A percentile compares a stretch with the other conserved stretches of the same genome.
Evolutionary conservation across 2,329 filamentous ascomycete genomes (phyloP).

Genomic region (Alternaria sp.): DNA sequence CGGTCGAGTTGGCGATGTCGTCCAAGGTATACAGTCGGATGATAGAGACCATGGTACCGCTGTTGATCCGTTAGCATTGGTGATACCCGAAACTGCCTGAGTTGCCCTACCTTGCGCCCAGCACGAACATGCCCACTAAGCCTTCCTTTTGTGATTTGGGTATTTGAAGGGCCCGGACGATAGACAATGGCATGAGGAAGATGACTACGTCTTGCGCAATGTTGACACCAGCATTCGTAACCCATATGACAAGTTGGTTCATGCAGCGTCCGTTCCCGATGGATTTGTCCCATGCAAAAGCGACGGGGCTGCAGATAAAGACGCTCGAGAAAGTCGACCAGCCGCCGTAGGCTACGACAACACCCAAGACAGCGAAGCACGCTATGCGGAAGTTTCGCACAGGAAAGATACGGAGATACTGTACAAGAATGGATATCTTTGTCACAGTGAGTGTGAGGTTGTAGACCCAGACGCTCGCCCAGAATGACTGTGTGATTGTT

Average conservation of each 20-base stretch:
- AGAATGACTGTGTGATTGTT: conserved; percentile 37
- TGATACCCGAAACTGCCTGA: background rate
- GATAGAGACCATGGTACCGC: conserved; percentile 43
- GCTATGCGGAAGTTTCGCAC: conserved; percentile 32
- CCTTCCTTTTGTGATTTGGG: conserved; percentile 44
- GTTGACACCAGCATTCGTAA: conserved; percentile 39
- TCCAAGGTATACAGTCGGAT: conserved; percentile 42
- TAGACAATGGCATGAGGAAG: conserved; percentile 39
- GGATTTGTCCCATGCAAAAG: conserved; percentile 41
- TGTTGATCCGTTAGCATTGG: conserved; percentile 17
- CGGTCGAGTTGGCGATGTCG: conserved; percentile 32
- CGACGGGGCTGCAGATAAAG: conserved; percentile 41
- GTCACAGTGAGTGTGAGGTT: conserved; percentile 38
- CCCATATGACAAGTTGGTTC: conserved; percentile 39
- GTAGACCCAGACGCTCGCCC: conserved; percentile 44
- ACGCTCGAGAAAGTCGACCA: conserved; percentile 44
- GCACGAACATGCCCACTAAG: conserved; percentile 45
- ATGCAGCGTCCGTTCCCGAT: conserved; percentile 37
- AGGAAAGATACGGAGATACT: conserved; percentile 42
- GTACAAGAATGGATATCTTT: conserved; percentile 43
- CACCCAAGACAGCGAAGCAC: conserved; percentile 35
- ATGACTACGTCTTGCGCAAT: conserved; percentile 44
- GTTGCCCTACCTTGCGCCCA: conserved; percentile 47
- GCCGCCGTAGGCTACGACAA: conserved; percentile 32
- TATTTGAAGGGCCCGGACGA: conserved; percentile 42